Evolutionary conservation across 2,329 filamentous ascomycete species (phyloP).

Genomic region (Didymosphaeria variabile): DNA sequence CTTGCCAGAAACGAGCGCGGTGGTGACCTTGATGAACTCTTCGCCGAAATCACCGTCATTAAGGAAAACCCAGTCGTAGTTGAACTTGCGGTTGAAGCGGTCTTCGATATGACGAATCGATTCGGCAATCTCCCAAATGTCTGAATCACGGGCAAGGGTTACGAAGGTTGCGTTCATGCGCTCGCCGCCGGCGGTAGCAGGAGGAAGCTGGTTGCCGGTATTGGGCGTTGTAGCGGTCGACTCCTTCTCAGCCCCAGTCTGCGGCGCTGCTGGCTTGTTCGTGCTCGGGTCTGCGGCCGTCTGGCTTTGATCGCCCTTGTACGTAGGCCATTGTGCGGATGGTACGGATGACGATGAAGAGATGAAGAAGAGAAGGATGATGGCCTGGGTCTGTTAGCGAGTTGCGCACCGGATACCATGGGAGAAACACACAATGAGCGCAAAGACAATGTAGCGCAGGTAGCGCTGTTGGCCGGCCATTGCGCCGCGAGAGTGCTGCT

Average conservation of each 20-base stretch:
- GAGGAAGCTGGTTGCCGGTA: conserved; percentile 40
- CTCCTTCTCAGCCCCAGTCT: conserved; percentile 9
- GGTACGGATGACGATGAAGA: conserved; percentile 66
- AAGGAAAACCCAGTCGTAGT: conserved; percentile 99
- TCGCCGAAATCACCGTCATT: conserved; percentile 96
- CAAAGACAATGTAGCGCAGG: conserved; percentile 76
- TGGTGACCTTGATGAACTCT: conserved; percentile 91
- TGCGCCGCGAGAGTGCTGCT: conserved; percentile 60
- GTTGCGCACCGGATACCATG: background rate
- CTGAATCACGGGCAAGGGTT: conserved; percentile 89
- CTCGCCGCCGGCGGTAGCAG: conserved; percentile 67
- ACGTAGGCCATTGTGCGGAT: conserved; percentile 45
- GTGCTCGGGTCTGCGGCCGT: conserved; percentile 27
- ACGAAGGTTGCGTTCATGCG: conserved; percentile 98
- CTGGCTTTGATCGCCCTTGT: conserved; percentile 28
- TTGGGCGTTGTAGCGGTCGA: conserved; percentile 46
- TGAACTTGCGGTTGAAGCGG: conserved; percentile 94
- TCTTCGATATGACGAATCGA: conserved; percentile 98
- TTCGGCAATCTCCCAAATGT: conserved; percentile 95
- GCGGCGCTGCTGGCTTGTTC: conserved; percentile 25
- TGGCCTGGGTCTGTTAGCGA: conserved; percentile 55
- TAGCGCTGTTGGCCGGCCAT: conserved; percentile 78
- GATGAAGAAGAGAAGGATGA: conserved; percentile 84
- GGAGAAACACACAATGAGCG: conserved; percentile 76
- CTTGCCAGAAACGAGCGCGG: conserved; percentile 88